Percentiles rank a stretch among this genome's conserved stretches.
Conservation (phyloP, 768 basidiomycete species). For the Mycena haematopus region DNA sequence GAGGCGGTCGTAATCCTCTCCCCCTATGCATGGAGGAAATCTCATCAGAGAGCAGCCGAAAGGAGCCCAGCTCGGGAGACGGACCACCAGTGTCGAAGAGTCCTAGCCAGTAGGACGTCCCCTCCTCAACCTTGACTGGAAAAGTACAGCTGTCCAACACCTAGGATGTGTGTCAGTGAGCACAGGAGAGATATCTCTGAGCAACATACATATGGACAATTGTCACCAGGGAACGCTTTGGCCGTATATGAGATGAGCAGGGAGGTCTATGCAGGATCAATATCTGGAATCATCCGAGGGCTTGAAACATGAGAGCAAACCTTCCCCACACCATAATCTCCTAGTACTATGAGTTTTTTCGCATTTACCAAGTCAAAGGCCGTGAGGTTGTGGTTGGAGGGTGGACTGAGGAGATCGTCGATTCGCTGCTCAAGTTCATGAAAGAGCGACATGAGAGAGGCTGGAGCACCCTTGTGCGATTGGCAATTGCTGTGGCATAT, state of each 20-base stretch:
- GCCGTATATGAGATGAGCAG: slow-evolving; percentile 96
- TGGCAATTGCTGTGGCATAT: no score
- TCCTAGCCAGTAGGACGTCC: no score
- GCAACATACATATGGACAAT: slow-evolving; percentile 90
- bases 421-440: no score
- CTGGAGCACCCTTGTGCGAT: no score
- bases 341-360: neutral
- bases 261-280: slow-evolving; percentile 68
- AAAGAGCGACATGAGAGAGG: no score
- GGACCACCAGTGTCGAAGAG: slow-evolving; percentile 76
- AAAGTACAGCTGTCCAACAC: slow-evolving; percentile 94
- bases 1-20: slow-evolving; percentile 91
- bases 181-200: slow-evolving; percentile 18
- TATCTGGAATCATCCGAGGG: no score
- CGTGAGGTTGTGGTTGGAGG: no score
- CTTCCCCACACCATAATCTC: neutral
- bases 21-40: slow-evolving; percentile 57
- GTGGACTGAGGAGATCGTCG: no score
- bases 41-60: neutral
- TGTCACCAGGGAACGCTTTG: slow-evolving; percentile 98
- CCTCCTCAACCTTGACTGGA: slow-evolving; percentile 93
- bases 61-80: slow-evolving; percentile 37
- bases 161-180: slow-evolving; percentile 32
- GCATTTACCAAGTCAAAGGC: no score
- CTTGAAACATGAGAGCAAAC: neutral